Evolutionary conservation across 2,329 filamentous ascomycete genomes (phyloP).

Genomic region (Amphichorda felina): DNA sequence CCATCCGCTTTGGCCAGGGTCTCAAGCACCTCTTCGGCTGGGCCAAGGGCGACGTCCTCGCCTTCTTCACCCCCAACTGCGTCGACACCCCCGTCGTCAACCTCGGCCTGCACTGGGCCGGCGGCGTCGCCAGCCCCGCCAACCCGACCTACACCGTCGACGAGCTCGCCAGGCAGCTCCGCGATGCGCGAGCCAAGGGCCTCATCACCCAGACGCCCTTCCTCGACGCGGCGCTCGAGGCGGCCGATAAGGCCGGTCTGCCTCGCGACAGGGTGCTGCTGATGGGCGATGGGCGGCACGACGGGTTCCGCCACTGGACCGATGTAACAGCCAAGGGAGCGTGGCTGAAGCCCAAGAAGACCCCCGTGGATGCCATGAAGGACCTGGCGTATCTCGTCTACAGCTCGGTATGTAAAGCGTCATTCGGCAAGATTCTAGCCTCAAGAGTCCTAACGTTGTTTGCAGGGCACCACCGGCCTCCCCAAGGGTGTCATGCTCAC

Average conservation of each 20-base stretch:
- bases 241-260: constrained; percentile 59
- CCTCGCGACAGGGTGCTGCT: constrained; percentile 61
- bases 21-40: constrained; percentile 65
- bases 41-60: constrained; percentile 74
- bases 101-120: constrained; percentile 75
- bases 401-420: constrained; percentile 38
- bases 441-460: background rate
- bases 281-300: constrained; percentile 58
- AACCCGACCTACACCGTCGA: constrained; percentile 79
- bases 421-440: too few species aligned
- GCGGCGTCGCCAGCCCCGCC: constrained; percentile 70
- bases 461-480: constrained; percentile 68
- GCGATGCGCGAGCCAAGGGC: constrained; percentile 62
- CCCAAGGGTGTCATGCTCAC: constrained; percentile 87
- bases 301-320: constrained; percentile 58
- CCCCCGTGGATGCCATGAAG: constrained; percentile 52
- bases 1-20: constrained; percentile 69
- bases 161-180: constrained; percentile 76
- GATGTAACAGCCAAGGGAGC: constrained; percentile 49
- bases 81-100: constrained; percentile 71
- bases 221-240: constrained; percentile 52
- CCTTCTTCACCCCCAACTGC: constrained; percentile 72
- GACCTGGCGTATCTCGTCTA: constrained; percentile 82
- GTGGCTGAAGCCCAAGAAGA: constrained; percentile 37
- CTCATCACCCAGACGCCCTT: constrained; percentile 62